Base-by-base conservation (phyloP, 2,329 filamentous ascomycete genomes). In the Botrytis hyacinthi region DNA sequence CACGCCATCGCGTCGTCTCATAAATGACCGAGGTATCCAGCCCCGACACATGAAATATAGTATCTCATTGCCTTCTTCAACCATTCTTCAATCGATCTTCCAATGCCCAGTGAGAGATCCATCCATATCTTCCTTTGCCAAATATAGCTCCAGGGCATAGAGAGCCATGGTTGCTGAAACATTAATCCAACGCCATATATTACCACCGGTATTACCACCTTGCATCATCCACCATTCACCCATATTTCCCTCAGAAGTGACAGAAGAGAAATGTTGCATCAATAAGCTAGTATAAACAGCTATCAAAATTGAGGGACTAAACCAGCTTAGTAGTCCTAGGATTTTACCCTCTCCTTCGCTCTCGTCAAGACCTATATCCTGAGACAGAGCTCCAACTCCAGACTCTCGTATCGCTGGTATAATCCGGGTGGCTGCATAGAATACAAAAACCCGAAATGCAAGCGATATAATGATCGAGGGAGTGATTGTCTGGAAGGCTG, bases 381-480 rank as follows among this genome's bases (percentile, higher is more conserved):
- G 90, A 78, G 94, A 92, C 51, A 98, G 85, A 9, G 92, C 93
- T 75, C 91, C 88, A 5, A 93, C 94, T 26, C 95, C 95, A 37
- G 92, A 92, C 81, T 97, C 94, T 62, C 93, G 91, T 20, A 99
- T 91, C 1, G 95, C 95, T 0, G 96, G 96, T 73, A 99, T 98
- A 81, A 99, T 98, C 73, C 95, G 91, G 8, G 95, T 97, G 35
- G 95, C 95, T 74, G 94, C 94, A 83, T 98, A 98, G 81, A 98
- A 94, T 71, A 98, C 96, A 77, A 97, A 93, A 59, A 97, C 91
- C 70, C 96, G 93, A 83, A 98, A 99, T 44, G 93, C 91, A 61
- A 99, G 89, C 1, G 95, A 98, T 77, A 98, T 97, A 83, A 99
- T 92, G 75, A 98, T 95, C 0, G 94, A 97, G 0, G 96, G 94